phyloP scores from a whole-genome alignment of 225 moss, liverwort and hornwort genomes.

The Bryoerythrophyllum caledonicum region DNA sequence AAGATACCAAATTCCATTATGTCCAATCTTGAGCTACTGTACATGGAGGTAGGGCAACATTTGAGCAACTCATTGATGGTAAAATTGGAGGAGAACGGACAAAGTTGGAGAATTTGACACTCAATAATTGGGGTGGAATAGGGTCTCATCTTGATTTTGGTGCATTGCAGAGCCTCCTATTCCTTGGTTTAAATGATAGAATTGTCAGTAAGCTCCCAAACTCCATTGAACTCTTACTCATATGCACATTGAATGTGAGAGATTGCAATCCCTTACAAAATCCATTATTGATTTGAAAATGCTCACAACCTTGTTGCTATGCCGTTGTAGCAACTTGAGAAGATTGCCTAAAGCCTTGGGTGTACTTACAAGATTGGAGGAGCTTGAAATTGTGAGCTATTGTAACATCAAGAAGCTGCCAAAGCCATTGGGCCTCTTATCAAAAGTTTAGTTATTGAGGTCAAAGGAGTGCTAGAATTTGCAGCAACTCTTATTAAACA shows the following conservation, averaged over 20 bases:
- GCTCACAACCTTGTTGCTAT: background rate
- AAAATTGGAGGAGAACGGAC: background rate
- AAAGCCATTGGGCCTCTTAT: background rate
- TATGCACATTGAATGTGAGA: background rate
- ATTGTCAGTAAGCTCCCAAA: background rate
- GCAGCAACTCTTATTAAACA: background rate
- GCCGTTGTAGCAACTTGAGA: background rate
- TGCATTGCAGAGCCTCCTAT: background rate
- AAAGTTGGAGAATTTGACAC: accelerated
- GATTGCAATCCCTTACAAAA: background rate
- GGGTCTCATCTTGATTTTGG: background rate
- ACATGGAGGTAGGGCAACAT: accelerated
- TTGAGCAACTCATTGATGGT: background rate
- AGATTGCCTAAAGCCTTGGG: background rate
- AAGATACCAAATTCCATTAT: background rate
- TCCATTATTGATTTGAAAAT: background rate
- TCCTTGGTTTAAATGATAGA: accelerated
- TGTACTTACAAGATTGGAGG: background rate
- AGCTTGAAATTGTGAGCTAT: accelerated
- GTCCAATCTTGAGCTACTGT: accelerated
- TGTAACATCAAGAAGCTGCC: background rate
- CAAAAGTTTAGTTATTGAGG: accelerated
- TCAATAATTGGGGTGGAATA: background rate
- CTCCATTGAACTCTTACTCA: background rate
- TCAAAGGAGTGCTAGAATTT: background rate